Evolutionary conservation across 495 filamentous ascomycete genomes (phyloP), one percentile per base, ranked within the genome.

Genomic region (Cairneyella variabilis): DNA sequence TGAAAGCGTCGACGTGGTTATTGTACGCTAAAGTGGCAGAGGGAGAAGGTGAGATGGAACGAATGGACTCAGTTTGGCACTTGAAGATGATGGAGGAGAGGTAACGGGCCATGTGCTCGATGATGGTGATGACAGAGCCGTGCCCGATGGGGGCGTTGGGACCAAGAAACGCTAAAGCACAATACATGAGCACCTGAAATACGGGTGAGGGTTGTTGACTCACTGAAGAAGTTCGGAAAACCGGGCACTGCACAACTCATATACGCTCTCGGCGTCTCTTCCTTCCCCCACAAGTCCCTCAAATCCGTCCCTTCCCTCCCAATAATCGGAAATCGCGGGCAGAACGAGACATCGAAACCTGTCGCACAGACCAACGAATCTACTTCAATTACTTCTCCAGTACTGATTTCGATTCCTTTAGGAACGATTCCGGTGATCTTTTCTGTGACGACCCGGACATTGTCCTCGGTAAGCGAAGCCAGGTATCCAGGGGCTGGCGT

Each of bases 321-420:
- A 47, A 71, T 66, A 57, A 86, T 75, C 8, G 79, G 71, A 57
- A 85, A 88, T 0, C 76, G 75, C 0, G 82, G 79, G 2, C 75
- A 73, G 57, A 82, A 75, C 46, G 80, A 72, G 3, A 70, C 62
- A 61, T 87, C 80, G 39, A 84, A 86, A 5, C 86, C 86, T 0
- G 86, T 90, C 2, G 86, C 79, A 62, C 86, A 89, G 58, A 90
- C 76, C n/a, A 84, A 74, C 7, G 73, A 74, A 54, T 88, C 83
- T 3, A 82, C 73, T 45, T 78, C 66, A 30, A 83, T 61, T 32
- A 79, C 65, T 10, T 73, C 64, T 27, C 82, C 82, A 9, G 82
- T 77, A 10, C 69, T 69, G 9, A 80, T 77, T 54, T 80, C 69
- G 45, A 86, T 77, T 2, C 82, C 80, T 10, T 75, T 80, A n/a